These are phyloP conservation scores for Miscanthus lutarioriparius DNA, from an alignment of 176 grass and related monocot genomes.

Conservation along the genomic window DNA sequence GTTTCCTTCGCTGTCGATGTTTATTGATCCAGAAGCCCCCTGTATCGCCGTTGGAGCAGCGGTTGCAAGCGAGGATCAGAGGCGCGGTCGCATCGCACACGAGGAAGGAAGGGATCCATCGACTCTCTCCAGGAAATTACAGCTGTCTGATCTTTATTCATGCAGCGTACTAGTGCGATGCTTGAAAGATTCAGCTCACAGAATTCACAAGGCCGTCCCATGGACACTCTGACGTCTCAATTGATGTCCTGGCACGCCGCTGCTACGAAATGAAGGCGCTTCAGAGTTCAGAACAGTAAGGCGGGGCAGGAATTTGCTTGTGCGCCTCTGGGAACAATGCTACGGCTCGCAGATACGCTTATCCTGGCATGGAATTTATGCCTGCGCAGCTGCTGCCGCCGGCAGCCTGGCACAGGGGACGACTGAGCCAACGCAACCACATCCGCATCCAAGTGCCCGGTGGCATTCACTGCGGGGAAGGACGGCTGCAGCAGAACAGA, in stretches of 20 bases:
- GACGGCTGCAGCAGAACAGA: neutral
- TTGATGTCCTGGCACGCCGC: neutral
- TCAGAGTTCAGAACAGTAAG: neutral
- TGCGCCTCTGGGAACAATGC: neutral
- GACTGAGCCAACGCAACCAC: neutral
- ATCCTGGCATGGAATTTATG: slow-evolving; percentile 18
- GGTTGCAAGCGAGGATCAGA: too few relatives aligned
- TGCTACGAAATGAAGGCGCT: neutral
- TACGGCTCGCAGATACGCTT: neutral
- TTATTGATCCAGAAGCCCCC: too few relatives aligned
- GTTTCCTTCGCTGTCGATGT: neutral
- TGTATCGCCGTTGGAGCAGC: neutral
- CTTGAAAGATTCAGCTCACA: neutral
- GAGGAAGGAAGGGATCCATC: too few relatives aligned
- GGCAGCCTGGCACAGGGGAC: neutral
- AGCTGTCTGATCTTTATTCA: neutral
- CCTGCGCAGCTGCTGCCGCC: neutral
- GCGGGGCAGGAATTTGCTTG: neutral
- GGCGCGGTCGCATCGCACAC: too few relatives aligned
- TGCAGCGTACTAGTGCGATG: neutral
- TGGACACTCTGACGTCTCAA: neutral
- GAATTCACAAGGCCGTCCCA: neutral
- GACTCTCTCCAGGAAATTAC: neutral
- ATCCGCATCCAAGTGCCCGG: neutral
- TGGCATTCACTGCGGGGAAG: too few relatives aligned